Conservation (phyloP, 176 grass and related monocot genomes). For the Rhynchospora tenuis region DNA sequence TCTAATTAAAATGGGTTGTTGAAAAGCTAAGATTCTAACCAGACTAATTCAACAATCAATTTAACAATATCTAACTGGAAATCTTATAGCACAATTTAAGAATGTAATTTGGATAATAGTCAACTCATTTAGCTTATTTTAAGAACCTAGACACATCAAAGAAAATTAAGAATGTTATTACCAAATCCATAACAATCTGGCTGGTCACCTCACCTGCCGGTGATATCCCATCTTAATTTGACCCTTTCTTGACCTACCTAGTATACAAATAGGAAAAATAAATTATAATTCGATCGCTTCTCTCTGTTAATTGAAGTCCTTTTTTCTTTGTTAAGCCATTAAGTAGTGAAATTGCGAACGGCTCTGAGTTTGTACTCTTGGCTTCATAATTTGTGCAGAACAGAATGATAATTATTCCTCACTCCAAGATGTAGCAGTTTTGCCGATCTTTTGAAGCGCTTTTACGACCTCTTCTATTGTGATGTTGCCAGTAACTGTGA, state of each 20-base stretch:
- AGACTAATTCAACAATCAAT: background rate
- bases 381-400: background rate
- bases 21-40: background rate
- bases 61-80: background rate
- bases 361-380: background rate
- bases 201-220: background rate
- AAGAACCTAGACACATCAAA: background rate
- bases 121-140: background rate
- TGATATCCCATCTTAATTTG: background rate
- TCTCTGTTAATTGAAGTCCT: background rate
- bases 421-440: constrained; percentile 51
- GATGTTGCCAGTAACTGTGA: constrained; percentile 82
- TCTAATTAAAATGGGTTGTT: background rate
- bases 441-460: constrained; percentile 86
- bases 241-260: background rate
- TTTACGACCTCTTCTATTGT: constrained; percentile 77
- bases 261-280: background rate
- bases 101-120: background rate
- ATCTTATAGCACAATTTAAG: background rate
- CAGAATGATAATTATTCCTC: constrained; percentile 25
- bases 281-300: background rate
- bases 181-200: background rate
- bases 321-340: background rate
- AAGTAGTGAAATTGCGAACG: background rate
- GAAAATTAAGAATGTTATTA: background rate